A percentile compares a stretch with the other conserved stretches of the same genome.
These are phyloP conservation scores for Aspergillus chevalieri DNA, from an alignment of 2,329 filamentous ascomycete species.

Conservation along the genomic window DNA sequence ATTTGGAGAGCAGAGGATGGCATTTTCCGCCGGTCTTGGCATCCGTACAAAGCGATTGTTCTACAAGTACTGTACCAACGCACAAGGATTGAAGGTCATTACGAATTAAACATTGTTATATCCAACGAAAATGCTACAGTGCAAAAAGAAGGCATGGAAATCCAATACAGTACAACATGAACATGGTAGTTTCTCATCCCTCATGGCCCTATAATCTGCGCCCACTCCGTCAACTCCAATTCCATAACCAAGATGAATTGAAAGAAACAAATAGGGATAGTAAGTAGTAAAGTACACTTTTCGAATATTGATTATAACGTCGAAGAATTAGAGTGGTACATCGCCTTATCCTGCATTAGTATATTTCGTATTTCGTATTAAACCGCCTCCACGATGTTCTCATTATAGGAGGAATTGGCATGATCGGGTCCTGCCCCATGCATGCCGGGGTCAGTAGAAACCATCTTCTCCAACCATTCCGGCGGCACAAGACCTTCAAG, in stretches of 20 bases:
- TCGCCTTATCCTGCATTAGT: slow-evolving; percentile 6
- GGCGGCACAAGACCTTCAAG: slow-evolving; percentile 29
- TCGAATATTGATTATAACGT: slow-evolving; percentile 18
- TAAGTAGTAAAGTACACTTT: slow-evolving; percentile 2
- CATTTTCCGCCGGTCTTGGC: not conserved
- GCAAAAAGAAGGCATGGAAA: not conserved
- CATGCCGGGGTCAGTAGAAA: slow-evolving; percentile 27
- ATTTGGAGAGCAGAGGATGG: slow-evolving; percentile 1
- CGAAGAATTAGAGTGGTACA: slow-evolving; percentile 15
- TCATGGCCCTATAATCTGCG: not conserved
- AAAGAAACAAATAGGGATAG: not conserved
- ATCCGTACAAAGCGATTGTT: not conserved
- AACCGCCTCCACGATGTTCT: slow-evolving; percentile 25
- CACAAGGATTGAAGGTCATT: not conserved
- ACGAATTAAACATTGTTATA: not conserved
- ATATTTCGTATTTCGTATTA: slow-evolving; percentile 12
- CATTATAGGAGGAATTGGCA: slow-evolving; percentile 21
- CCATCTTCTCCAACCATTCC: slow-evolving; percentile 34
- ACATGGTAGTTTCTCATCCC: not conserved
- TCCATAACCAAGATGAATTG: not conserved
- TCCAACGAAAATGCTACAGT: not conserved
- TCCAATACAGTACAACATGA: not conserved
- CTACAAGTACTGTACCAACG: not conserved
- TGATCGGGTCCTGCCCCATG: slow-evolving; percentile 31
- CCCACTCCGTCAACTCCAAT: not conserved